A percentile compares a stretch with the other conserved stretches of the same genome.
Evolutionary conservation across 495 filamentous ascomycete genomes (phyloP).

Genomic region (Physcia stellaris): DNA sequence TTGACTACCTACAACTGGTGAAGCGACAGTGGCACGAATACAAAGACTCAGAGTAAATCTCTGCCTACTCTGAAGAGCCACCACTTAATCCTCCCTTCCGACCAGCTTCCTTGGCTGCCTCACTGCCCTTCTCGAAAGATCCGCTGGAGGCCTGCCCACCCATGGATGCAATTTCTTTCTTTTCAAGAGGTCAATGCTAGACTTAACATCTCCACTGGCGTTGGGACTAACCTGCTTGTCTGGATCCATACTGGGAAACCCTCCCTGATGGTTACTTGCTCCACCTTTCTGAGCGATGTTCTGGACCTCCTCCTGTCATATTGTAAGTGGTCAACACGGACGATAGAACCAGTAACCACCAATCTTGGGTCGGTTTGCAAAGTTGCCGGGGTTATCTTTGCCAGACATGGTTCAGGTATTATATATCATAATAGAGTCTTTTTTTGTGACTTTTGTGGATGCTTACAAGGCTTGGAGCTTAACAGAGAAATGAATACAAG

Average conservation of each 20-base stretch:
- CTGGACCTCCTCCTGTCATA: conserved; percentile 42
- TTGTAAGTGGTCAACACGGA: too few relatives aligned
- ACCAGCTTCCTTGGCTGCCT: conserved; percentile 32
- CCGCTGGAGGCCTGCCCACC: conserved; percentile 37
- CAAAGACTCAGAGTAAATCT: too few relatives aligned
- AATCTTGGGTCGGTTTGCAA: conserved; percentile 48
- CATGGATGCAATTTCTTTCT: conserved; percentile 35
- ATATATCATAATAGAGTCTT: too few relatives aligned
- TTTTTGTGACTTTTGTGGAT: too few relatives aligned
- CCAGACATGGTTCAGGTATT: conserved; percentile 10
- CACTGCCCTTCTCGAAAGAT: conserved; percentile 32
- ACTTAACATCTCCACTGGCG: neutral
- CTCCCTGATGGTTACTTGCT: conserved; percentile 15
- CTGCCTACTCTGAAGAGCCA: too few relatives aligned
- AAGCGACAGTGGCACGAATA: too few relatives aligned
- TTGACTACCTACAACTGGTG: too few relatives aligned
- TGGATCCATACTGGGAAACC: conserved; percentile 25
- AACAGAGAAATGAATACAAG: too few relatives aligned
- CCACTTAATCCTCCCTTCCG: conserved; percentile 29
- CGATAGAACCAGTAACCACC: too few relatives aligned
- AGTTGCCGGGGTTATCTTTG: conserved; percentile 47
- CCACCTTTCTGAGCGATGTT: conserved; percentile 38
- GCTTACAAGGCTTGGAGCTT: too few relatives aligned
- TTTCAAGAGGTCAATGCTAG: neutral
- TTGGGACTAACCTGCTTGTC: conserved; percentile 32